A percentile compares a stretch with the other conserved stretches of the same genome.
phyloP scores from a whole-genome alignment of 495 filamentous ascomycete species.

The Neurospora sp. region DNA sequence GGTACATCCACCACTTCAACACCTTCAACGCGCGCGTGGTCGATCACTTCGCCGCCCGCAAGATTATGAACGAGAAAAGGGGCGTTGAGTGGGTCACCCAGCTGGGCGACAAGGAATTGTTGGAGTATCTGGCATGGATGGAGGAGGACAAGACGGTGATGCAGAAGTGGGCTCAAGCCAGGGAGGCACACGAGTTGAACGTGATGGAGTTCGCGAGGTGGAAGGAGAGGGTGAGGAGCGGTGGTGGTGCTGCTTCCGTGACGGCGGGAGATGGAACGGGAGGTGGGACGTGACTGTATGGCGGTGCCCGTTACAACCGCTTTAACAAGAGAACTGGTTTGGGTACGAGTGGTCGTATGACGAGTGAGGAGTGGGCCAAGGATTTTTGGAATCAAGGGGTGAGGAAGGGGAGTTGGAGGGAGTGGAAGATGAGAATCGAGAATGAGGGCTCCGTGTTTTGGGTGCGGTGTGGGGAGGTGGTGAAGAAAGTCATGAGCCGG shows the following conservation, averaged over 20 bases:
- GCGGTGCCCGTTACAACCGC: neutral
- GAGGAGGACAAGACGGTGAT: conserved; percentile 55
- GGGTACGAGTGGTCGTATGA: neutral
- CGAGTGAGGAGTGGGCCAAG: neutral
- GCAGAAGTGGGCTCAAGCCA: conserved; percentile 53
- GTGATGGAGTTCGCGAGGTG: conserved; percentile 50
- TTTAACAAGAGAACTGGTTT: neutral
- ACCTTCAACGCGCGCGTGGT: conserved; percentile 55
- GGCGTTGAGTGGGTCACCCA: conserved; percentile 44
- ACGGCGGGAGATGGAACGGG: conserved; percentile 24
- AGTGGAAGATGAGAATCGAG: neutral
- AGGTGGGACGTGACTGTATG: neutral
- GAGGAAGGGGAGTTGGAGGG: neutral
- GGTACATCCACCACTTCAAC: conserved; percentile 63
- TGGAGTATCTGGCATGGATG: conserved; percentile 49
- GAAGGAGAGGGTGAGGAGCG: conserved; percentile 35
- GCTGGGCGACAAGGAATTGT: conserved; percentile 36
- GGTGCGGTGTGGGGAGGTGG: neutral
- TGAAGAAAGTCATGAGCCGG: neutral
- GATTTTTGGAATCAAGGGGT: neutral
- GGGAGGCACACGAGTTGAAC: conserved; percentile 52
- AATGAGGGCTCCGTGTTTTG: neutral
- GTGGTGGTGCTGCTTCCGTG: neutral
- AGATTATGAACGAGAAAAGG: conserved; percentile 37
- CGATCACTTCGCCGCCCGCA: conserved; percentile 55